A percentile compares a stretch with the other conserved stretches of the same genome.
Conservation (phyloP, 352 stramenopile genomes). For the Globisporangium parvum region DNA sequence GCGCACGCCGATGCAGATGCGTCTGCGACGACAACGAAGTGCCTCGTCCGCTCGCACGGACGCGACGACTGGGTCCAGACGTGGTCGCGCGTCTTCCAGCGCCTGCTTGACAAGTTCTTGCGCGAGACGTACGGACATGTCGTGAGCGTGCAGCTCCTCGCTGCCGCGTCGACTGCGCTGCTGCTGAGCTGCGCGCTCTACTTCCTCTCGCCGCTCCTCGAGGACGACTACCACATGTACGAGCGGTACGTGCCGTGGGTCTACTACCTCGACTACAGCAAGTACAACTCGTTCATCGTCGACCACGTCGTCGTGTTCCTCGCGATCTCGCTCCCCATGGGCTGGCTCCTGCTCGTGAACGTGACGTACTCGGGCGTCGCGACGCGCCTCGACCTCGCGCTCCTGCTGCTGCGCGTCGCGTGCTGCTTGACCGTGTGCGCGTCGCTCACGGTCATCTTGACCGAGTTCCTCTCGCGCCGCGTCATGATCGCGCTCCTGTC, state of each 20-base stretch:
- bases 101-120: conserved; percentile 33
- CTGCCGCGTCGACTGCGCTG: conserved; percentile 33
- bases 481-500: conserved; percentile 67
- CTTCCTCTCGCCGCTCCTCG: conserved; percentile 45
- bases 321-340: conserved; percentile 50
- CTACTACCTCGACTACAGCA: conserved; percentile 46
- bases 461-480: conserved; percentile 68
- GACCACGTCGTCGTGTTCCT: conserved; percentile 65
- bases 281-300: conserved; percentile 70
- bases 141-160: conserved; percentile 49
- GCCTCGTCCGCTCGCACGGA: no score
- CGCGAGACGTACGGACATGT: conserved; percentile 52
- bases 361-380: conserved; percentile 49
- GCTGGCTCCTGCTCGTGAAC: conserved; percentile 65
- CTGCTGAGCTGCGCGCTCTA: conserved; percentile 47
- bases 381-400: conserved; percentile 38
- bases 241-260: conserved; percentile 45
- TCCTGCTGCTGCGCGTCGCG: conserved; percentile 52
- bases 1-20: no score
- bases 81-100: conserved; percentile 16
- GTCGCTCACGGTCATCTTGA: conserved; percentile 67
- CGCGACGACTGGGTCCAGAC: conserved; percentile 8
- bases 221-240: conserved; percentile 49
- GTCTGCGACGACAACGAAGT: no score
- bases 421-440: conserved; percentile 61